Evolutionary conservation across 495 filamentous ascomycete species (phyloP).

Genomic region (Penicillium cataractarum): DNA sequence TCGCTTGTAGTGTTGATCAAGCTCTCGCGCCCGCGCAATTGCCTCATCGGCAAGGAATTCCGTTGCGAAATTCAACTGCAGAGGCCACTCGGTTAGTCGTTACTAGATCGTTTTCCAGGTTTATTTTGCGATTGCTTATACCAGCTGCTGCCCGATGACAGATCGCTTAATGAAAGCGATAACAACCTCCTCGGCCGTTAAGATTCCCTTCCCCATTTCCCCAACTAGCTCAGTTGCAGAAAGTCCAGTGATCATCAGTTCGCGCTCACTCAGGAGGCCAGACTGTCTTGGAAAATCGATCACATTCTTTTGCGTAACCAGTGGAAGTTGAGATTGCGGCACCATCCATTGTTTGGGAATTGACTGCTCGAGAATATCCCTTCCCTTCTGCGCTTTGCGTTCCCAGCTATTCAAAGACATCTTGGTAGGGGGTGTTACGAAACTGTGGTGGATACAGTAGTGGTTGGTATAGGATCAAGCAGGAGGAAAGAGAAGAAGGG

Average conservation of each 20-base stretch:
- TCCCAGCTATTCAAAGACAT: slow-evolving; percentile 40
- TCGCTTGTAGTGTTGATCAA: slow-evolving; percentile 54
- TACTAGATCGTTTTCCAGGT: neutral
- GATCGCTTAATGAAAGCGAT: slow-evolving; percentile 65
- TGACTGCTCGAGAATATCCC: slow-evolving; percentile 38
- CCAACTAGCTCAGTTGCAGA: slow-evolving; percentile 55
- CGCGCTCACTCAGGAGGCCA: slow-evolving; percentile 53
- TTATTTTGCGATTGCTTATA: slow-evolving; percentile 9
- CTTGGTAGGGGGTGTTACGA: neutral
- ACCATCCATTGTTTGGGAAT: slow-evolving; percentile 47
- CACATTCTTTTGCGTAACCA: slow-evolving; percentile 39
- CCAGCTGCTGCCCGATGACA: slow-evolving; percentile 63
- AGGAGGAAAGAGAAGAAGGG: neutral
- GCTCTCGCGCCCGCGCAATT: slow-evolving; percentile 57
- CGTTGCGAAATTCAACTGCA: slow-evolving; percentile 62
- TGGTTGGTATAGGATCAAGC: neutral
- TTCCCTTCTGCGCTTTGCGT: slow-evolving; percentile 37
- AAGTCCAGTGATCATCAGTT: slow-evolving; percentile 62
- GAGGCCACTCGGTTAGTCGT: neutral
- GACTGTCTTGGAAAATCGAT: slow-evolving; percentile 46
- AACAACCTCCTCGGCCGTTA: slow-evolving; percentile 60
- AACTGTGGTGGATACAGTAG: neutral
- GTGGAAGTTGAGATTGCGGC: slow-evolving; percentile 34
- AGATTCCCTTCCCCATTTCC: slow-evolving; percentile 49
- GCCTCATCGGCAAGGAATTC: slow-evolving; percentile 69